These are phyloP conservation scores for Fragilariopsis cylindrus DNA, from an alignment of 108 stramenopile genomes.

Conservation along the genomic window DNA sequence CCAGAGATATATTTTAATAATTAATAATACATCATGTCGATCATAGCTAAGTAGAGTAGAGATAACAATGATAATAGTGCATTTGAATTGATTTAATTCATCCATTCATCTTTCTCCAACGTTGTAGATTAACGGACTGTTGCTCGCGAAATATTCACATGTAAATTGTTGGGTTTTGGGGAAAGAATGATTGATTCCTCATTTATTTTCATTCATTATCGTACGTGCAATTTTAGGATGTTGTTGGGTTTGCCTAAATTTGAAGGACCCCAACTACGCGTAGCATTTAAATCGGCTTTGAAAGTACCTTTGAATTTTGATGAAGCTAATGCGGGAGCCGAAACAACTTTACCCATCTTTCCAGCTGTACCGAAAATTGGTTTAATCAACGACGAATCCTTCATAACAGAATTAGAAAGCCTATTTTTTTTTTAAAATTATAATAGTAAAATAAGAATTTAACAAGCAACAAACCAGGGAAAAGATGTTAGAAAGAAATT, in stretches of 20 bases:
- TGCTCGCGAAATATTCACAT: too few species aligned
- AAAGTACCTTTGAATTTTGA: slow-evolving; percentile 22
- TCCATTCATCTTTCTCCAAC: too few species aligned
- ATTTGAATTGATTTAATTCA: too few species aligned
- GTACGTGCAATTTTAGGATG: slow-evolving; percentile 16
- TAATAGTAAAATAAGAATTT: too few species aligned
- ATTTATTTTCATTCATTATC: background rate
- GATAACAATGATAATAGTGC: too few species aligned
- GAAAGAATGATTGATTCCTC: background rate
- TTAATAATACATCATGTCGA: too few species aligned
- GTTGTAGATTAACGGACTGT: too few species aligned
- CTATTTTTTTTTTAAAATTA: background rate
- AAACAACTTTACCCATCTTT: slow-evolving; percentile 31
- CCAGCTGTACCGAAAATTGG: slow-evolving; percentile 25
- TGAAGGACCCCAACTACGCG: slow-evolving; percentile 9
- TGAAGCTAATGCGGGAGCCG: slow-evolving; percentile 16
- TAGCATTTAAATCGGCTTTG: slow-evolving; percentile 15
- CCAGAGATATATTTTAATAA: too few species aligned
- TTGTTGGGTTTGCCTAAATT: slow-evolving; percentile 18
- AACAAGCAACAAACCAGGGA: background rate
- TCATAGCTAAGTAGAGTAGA: too few species aligned
- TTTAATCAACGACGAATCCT: slow-evolving; percentile 29
- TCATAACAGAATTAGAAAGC: slow-evolving; percentile 12
- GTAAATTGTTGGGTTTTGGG: too few species aligned
- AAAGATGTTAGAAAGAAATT: background rate